Evolutionary conservation across 179 eudicot genomes (phyloP).

Genomic region (Carnegiea gigantea): DNA sequence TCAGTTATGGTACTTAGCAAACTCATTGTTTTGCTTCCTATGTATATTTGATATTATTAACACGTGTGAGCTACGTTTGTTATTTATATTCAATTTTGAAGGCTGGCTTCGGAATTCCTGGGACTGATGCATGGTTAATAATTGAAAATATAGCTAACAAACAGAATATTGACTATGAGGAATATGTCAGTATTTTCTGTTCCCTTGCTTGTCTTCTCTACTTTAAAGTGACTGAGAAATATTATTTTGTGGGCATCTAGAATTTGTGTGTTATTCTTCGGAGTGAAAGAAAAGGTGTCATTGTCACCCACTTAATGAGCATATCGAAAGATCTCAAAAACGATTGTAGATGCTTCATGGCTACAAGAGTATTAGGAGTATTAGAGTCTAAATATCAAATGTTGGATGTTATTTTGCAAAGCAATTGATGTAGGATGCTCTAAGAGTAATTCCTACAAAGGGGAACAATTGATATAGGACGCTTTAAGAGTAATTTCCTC

Average conservation of each 20-base stretch:
- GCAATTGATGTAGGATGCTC: no score
- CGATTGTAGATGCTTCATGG: neutral
- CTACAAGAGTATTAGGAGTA: neutral
- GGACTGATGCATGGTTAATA: conserved; percentile 75
- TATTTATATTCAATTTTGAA: conserved; percentile 29
- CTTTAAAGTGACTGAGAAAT: neutral
- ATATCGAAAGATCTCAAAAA: neutral
- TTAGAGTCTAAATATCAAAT: neutral
- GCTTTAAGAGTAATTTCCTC: no score
- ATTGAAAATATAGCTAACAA: conserved; percentile 82
- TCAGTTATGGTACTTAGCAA: conserved; percentile 66
- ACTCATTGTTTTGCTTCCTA: conserved; percentile 15
- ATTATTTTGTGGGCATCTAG: neutral
- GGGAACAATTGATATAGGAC: no score
- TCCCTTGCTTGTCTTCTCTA: neutral
- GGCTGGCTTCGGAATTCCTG: conserved; percentile 95
- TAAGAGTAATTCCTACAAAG: no score
- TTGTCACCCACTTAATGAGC: neutral
- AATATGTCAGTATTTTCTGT: conserved; percentile 55
- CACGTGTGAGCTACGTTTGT: neutral
- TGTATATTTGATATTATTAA: neutral
- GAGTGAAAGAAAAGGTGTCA: neutral
- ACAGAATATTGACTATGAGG: conserved; percentile 76
- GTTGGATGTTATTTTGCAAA: neutral
- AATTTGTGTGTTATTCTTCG: neutral